A percentile compares a stretch with the other conserved stretches of the same genome.
phyloP scores from a whole-genome alignment of 1,139 yeast species.

The Taphrina populina region DNA sequence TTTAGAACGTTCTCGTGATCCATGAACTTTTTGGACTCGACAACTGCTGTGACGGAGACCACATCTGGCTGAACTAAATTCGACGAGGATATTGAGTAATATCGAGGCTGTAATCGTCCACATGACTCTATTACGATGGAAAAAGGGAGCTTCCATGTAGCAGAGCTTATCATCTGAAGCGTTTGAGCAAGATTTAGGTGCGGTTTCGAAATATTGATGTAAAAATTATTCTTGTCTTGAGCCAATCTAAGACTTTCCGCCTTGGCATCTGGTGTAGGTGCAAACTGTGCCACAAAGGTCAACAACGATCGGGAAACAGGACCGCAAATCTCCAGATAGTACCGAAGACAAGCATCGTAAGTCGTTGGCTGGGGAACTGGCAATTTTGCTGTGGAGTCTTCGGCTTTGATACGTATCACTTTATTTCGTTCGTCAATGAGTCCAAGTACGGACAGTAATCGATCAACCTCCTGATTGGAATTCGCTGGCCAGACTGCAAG shows the following conservation, averaged over 20 bases:
- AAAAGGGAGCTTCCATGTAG: constrained; percentile 62
- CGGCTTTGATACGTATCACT: constrained; percentile 64
- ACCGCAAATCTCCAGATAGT: constrained; percentile 88
- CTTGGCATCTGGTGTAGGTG: constrained; percentile 67
- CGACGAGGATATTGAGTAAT: constrained; percentile 93
- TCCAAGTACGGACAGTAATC: constrained; percentile 64
- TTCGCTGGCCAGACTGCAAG: constrained; percentile 93
- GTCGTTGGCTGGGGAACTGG: constrained; percentile 94
- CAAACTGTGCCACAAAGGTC: constrained; percentile 74
- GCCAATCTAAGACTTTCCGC: constrained; percentile 57
- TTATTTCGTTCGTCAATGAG: constrained; percentile 55
- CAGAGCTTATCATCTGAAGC: constrained; percentile 65
- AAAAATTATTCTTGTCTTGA: constrained; percentile 66
- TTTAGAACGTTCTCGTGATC: constrained; percentile 53
- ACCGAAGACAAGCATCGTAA: constrained; percentile 78
- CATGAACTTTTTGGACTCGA: constrained; percentile 61
- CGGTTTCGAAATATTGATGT: constrained; percentile 59
- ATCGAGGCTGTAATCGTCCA: constrained; percentile 85
- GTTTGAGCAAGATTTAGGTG: constrained; percentile 77
- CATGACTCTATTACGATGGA: constrained; percentile 77
- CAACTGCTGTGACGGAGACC: constrained; percentile 81
- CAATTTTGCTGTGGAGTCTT: constrained; percentile 70
- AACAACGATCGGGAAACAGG: constrained; percentile 88
- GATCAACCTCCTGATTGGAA: constrained; percentile 67
- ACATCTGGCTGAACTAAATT: constrained; percentile 71